Evolutionary conservation across 768 basidiomycete species (phyloP), one percentile per base, ranked within the genome.

Genomic region (Leccinum longicurvipes): DNA sequence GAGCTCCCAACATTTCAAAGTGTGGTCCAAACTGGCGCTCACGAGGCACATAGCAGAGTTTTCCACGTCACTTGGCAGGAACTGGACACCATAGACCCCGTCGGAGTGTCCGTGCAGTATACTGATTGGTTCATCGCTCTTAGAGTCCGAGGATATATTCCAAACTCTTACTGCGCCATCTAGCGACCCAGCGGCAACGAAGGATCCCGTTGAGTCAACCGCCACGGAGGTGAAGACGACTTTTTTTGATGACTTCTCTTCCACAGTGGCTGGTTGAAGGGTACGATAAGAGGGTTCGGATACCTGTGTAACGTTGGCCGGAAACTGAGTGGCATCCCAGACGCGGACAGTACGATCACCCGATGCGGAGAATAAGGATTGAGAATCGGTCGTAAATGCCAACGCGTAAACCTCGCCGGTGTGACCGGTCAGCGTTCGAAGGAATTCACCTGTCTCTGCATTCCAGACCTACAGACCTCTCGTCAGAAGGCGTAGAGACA

Each of bases 101-200:
- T 73, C 67, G 31, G 57, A 58, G 47, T 73, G 72, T 3, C 67
- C 70, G 29, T 58, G 58, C 24, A 73, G 60, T 28, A 53, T 29
- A 41, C 60, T 55, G 36, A 69, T 59, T 10, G 69, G 69, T 6
- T 48, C 52, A 5, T 56, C 53, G 17, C 19, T 51, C 25, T 71
- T 66, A n/a, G 57, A 57, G 12, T 75, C 79, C 4, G 74, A 75
- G 44, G 68, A 62, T 51, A 77, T 68, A 56, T 81, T 74, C 82
- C 82, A 83, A 12, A 83, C 71, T 50, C 82, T 74, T 28, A 83
- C 71, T 53, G 76, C 69, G 23, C 77, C 77, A 62, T 82, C 81
- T n/a, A 83, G 73, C 29, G 73, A 74, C 9, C 81, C 82, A 32
- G 81, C 77, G 34, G 80, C 82, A 19, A 82, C 74, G 53, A 78